Conservation (phyloP, 1,139 yeast species). For the Diutina pseudorugosa region DNA sequence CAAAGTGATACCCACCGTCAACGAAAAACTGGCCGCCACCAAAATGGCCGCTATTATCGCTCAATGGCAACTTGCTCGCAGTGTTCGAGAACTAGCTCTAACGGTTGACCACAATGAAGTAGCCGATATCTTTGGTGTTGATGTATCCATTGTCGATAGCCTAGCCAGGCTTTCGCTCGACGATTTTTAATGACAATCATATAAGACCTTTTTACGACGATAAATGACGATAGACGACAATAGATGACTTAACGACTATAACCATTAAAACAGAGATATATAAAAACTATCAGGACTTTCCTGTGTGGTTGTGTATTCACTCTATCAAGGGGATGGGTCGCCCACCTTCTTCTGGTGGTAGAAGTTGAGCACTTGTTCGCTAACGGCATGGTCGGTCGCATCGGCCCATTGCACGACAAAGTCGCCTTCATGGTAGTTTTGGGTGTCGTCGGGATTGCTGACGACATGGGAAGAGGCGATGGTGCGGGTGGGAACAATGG, state of each 20-base stretch:
- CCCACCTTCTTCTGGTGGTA: background rate
- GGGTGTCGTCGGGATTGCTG: conserved; percentile 8
- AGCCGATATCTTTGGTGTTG: background rate
- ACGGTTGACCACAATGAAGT: background rate
- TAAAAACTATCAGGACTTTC: too few species aligned
- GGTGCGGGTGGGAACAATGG: conserved; percentile 49
- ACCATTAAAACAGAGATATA: too few species aligned
- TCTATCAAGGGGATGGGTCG: background rate
- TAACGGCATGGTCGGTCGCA: background rate
- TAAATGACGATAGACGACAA: too few species aligned
- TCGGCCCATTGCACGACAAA: conserved; percentile 49
- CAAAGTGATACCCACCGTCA: conserved; percentile 72
- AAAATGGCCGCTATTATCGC: background rate
- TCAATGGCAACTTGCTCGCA: background rate
- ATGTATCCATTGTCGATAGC: background rate
- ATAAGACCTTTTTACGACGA: too few species aligned
- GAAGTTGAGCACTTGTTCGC: background rate
- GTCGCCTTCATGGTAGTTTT: conserved; percentile 47
- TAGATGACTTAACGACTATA: too few species aligned
- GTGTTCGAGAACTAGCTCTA: background rate
- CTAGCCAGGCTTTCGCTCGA: background rate
- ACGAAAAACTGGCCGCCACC: conserved; percentile 9
- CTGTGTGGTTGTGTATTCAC: background rate
- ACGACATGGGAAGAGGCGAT: conserved; percentile 21
- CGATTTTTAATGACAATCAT: background rate